Evolutionary conservation across 768 basidiomycete genomes (phyloP).

Genomic region (Tubosaeta sp.): DNA sequence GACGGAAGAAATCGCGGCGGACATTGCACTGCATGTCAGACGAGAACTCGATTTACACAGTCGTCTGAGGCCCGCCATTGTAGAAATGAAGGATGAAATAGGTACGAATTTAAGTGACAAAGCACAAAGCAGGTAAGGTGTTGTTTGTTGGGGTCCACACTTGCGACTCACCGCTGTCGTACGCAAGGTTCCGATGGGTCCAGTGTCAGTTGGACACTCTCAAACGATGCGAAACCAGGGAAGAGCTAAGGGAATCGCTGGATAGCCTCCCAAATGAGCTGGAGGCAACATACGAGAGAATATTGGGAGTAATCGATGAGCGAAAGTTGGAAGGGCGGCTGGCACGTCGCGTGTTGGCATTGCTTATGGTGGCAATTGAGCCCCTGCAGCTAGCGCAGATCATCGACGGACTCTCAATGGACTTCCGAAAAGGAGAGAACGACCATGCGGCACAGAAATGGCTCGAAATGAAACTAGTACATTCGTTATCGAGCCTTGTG

Average conservation of each 20-base stretch:
- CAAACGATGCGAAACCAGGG: not conserved
- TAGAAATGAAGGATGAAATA: not conserved
- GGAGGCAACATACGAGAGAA: constrained; percentile 4
- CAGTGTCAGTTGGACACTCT: constrained; percentile 4
- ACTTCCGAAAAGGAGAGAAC: not conserved
- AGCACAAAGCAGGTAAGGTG: not conserved
- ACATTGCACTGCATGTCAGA: not conserved
- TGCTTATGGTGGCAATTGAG: not conserved
- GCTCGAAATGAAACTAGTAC: not conserved
- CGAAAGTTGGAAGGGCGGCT: not conserved
- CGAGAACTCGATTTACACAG: not conserved
- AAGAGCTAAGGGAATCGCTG: not conserved
- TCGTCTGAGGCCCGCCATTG: not conserved
- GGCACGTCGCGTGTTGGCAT: not conserved
- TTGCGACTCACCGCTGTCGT: not conserved
- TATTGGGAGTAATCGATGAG: not conserved
- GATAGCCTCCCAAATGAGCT: not conserved
- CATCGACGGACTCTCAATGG: not conserved
- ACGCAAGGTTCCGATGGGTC: constrained; percentile 2
- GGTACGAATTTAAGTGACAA: not conserved
- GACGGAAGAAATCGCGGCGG: not conserved
- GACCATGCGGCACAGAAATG: not conserved
- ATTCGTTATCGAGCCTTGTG: not conserved
- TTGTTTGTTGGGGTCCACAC: not conserved
- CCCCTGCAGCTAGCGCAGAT: not conserved